Conservation (phyloP, 2,329 filamentous ascomycete genomes). For the Penicillium sp. region DNA sequence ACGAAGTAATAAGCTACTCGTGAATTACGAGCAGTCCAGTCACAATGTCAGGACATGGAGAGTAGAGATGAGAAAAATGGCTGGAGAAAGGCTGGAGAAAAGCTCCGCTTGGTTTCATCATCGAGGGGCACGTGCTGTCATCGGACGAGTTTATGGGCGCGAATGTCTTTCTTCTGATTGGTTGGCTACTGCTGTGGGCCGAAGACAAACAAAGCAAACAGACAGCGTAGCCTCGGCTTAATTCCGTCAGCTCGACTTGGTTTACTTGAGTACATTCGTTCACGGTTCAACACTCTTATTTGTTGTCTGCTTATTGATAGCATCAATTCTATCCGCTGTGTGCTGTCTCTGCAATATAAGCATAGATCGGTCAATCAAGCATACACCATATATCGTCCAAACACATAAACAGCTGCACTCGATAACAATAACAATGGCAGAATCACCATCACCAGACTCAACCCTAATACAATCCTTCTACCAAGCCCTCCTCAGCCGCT, state of each 20-base stretch:
- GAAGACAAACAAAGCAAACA: conserved; percentile 11
- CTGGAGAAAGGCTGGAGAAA: not conserved
- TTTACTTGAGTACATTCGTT: too few species aligned
- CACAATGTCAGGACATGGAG: not conserved
- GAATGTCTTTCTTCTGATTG: not conserved
- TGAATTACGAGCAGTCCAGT: not conserved
- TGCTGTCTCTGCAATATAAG: too few species aligned
- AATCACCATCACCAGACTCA: not conserved
- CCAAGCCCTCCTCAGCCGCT: conserved; percentile 28
- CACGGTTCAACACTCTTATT: too few species aligned
- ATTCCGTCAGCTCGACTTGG: not conserved
- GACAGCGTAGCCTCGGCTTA: not conserved
- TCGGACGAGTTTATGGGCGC: not conserved
- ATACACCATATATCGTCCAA: too few species aligned
- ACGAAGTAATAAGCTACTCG: not conserved
- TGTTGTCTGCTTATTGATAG: too few species aligned
- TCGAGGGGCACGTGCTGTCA: conserved; percentile 10
- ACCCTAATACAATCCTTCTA: conserved; percentile 27
- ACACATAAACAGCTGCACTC: too few species aligned
- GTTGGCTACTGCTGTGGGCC: not conserved
- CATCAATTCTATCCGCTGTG: too few species aligned
- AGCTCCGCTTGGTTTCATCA: conserved; percentile 7
- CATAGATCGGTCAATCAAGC: too few species aligned
- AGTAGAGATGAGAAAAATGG: not conserved
- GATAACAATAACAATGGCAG: not conserved